Conservation (phyloP, 345 rosid species). For the Punica granatum region DNA sequence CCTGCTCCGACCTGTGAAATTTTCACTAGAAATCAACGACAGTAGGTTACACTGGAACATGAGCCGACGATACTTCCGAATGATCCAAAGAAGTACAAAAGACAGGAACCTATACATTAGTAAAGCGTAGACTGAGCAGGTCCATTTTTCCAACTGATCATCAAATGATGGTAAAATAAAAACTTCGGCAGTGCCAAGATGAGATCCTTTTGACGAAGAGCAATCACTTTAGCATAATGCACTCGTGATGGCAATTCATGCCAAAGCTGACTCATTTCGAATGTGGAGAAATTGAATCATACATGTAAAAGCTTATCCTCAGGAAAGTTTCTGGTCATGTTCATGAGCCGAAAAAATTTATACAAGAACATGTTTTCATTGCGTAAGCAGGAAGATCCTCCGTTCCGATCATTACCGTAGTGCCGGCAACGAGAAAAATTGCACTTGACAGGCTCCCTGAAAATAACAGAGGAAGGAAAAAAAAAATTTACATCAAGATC, state of each 20-base stretch:
- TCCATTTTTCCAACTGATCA: background rate
- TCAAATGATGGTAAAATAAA: background rate
- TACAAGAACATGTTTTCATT: too few relatives aligned
- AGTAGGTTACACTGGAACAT: background rate
- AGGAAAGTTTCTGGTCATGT: too few relatives aligned
- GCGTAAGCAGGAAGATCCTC: too few relatives aligned
- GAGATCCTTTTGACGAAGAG: background rate
- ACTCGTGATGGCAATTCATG: background rate
- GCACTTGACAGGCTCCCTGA: slow-evolving; percentile 85
- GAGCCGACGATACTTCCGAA: background rate
- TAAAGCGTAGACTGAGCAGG: background rate
- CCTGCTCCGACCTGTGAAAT: slow-evolving; percentile 81
- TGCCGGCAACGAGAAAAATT: slow-evolving; percentile 76
- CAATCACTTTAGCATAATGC: background rate
- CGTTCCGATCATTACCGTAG: slow-evolving; percentile 39
- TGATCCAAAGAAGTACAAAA: background rate
- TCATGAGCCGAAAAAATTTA: too few relatives aligned
- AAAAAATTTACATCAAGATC: background rate
- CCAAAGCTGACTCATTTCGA: background rate
- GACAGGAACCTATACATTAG: background rate
- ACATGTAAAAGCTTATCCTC: background rate
- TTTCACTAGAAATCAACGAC: slow-evolving; percentile 2
- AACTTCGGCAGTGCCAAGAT: background rate
- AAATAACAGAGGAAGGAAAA: background rate
- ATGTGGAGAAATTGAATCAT: background rate